A percentile compares a stretch with the other conserved stretches of the same genome.
These are phyloP conservation scores for Hypoxylon crocopeplum DNA, from an alignment of 495 filamentous ascomycete species.

Conservation along the genomic window DNA sequence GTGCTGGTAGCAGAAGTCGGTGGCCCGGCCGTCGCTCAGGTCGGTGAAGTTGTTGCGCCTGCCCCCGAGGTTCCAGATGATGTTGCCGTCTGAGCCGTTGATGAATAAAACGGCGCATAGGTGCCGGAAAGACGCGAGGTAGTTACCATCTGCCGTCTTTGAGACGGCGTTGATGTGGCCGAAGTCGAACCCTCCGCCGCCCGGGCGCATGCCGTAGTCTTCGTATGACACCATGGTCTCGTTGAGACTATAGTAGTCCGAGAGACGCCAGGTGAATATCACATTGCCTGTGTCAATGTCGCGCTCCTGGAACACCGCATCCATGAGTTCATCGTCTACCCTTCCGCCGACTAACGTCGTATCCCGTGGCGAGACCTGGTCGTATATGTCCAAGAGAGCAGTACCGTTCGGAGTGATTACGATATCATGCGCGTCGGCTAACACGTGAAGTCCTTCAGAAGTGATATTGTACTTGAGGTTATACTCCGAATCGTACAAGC, in stretches of 20 bases:
- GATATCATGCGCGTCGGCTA: not conserved
- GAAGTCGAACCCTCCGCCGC: not conserved
- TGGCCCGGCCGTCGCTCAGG: not conserved
- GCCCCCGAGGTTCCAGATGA: not conserved
- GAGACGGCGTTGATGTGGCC: not conserved
- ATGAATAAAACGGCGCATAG: not conserved
- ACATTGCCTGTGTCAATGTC: not conserved
- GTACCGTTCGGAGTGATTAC: not conserved
- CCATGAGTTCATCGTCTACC: not conserved
- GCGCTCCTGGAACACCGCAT: not conserved
- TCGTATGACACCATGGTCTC: not conserved
- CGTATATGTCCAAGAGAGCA: not conserved
- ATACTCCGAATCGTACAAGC: not conserved
- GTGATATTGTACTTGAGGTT: not conserved
- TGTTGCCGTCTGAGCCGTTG: not conserved
- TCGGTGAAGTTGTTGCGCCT: too few species aligned
- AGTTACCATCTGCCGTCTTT: not conserved
- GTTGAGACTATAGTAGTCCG: not conserved
- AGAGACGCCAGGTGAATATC: not conserved
- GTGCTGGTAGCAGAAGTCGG: not conserved
- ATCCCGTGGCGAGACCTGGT: not conserved
- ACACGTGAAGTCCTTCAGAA: not conserved
- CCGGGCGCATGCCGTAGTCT: not conserved
- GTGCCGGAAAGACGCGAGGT: not conserved
- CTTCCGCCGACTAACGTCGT: not conserved